Percentiles rank a stretch among this genome's conserved stretches.
These are phyloP conservation scores for Prosopis cineraria DNA, from an alignment of 306 rosid genomes.

Conservation along the genomic window DNA sequence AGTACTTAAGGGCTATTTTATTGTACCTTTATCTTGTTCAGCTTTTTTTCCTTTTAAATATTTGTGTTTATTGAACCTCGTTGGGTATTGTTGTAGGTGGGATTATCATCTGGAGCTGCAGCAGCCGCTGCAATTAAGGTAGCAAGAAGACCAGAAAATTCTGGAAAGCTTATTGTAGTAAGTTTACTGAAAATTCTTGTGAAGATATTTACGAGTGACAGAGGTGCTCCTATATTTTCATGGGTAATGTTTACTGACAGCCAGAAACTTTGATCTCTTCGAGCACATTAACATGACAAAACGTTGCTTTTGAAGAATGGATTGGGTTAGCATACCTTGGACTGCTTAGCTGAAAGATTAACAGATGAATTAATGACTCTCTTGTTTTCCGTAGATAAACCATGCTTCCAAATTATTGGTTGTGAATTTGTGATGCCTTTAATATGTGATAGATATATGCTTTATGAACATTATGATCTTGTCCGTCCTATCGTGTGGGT, in stretches of 20 bases:
- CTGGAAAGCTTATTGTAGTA: conserved; percentile 77
- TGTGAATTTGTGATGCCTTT: too few species aligned
- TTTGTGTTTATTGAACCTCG: conserved; percentile 4
- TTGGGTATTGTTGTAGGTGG: conserved; percentile 53
- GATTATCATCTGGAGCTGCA: conserved; percentile 81
- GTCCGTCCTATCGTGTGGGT: too few species aligned
- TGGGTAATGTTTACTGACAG: conserved; percentile 3
- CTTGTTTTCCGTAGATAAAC: neutral
- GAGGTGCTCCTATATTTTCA: conserved; percentile 9
- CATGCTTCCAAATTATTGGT: neutral
- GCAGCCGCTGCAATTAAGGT: conserved; percentile 69
- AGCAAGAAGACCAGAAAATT: conserved; percentile 69
- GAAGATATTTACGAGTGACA: conserved; percentile 8
- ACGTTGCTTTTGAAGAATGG: neutral
- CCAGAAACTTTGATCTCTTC: neutral
- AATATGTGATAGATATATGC: too few species aligned
- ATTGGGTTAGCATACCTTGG: neutral
- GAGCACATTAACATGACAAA: neutral
- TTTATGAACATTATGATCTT: too few species aligned
- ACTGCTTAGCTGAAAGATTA: neutral
- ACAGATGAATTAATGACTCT: neutral
- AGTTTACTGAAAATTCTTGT: conserved; percentile 39
- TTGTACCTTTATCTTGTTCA: neutral
- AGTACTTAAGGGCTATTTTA: neutral
- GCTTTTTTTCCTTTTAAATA: neutral